These are phyloP conservation scores for Silene conica DNA, from an alignment of 148 eudicot genomes.

Conservation along the genomic window DNA sequence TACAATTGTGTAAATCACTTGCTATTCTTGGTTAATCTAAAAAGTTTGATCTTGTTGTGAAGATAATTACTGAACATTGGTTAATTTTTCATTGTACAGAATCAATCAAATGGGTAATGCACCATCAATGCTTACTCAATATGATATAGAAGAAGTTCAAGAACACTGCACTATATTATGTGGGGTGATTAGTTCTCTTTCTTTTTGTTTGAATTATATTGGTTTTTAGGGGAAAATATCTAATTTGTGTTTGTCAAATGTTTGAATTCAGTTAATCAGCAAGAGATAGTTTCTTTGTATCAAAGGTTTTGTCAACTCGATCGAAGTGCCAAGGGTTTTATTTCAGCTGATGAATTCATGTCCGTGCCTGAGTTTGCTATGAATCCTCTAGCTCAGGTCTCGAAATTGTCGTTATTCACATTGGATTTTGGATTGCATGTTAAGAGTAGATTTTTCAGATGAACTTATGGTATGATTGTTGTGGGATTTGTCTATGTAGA, in stretches of 20 bases:
- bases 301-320: slow-evolving; percentile 96
- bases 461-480: neutral
- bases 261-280: slow-evolving; percentile 68
- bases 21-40: neutral
- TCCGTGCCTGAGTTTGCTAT: slow-evolving; percentile 92
- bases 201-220: neutral
- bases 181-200: slow-evolving; percentile 27
- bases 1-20: too few species aligned
- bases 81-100: neutral
- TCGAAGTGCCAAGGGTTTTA: slow-evolving; percentile 85
- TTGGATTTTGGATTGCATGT: neutral
- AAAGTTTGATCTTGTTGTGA: neutral
- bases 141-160: slow-evolving; percentile 95
- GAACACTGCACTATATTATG: slow-evolving; percentile 74
- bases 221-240: neutral
- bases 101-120: slow-evolving; percentile 66
- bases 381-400: slow-evolving; percentile 92
- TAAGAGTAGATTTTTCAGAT: neutral
- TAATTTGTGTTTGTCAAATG: slow-evolving; percentile 2
- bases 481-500: slow-evolving; percentile 40
- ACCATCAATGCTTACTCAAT: slow-evolving; percentile 89
- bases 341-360: slow-evolving; percentile 84
- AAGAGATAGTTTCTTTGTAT: slow-evolving; percentile 86
- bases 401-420: slow-evolving; percentile 12
- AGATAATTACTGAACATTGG: neutral